These are phyloP conservation scores for Candida caryicola DNA, from an alignment of 805 yeast species.

Conservation along the genomic window DNA sequence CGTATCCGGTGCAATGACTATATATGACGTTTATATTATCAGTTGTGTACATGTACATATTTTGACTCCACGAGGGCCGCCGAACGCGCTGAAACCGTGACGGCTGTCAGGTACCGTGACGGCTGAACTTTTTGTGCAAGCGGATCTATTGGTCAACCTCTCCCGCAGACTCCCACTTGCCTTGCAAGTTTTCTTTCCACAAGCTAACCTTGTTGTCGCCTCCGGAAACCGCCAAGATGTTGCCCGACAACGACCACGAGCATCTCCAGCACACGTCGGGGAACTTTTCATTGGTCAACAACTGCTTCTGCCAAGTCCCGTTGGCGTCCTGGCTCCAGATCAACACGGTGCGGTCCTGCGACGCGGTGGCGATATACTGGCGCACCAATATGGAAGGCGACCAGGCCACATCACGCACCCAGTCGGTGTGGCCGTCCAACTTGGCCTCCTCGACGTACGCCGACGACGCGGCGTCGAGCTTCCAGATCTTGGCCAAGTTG, in stretches of 20 bases:
- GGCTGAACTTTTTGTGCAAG: too few relatives aligned
- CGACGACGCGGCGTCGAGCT: conserved; percentile 51
- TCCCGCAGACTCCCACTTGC: conserved; percentile 97
- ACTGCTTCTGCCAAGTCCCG: conserved; percentile 77
- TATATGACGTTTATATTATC: background rate
- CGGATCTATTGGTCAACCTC: conserved; percentile 76
- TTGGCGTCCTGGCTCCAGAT: conserved; percentile 87
- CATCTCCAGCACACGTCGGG: conserved; percentile 99
- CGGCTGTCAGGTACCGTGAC: too few relatives aligned
- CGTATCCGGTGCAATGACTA: too few relatives aligned
- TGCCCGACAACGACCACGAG: conserved; percentile 95
- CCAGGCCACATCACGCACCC: conserved; percentile 99
- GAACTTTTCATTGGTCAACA: conserved; percentile 74
- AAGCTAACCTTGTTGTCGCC: conserved; percentile 94
- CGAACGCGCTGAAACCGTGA: too few relatives aligned
- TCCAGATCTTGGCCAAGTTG: conserved; percentile 91
- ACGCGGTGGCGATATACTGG: conserved; percentile 91
- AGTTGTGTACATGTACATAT: background rate
- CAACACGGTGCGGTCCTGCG: conserved; percentile 92
- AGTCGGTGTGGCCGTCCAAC: conserved; percentile 88
- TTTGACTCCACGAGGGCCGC: too few relatives aligned
- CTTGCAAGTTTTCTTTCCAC: conserved; percentile 93
- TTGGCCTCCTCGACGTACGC: conserved; percentile 71
- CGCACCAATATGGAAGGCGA: conserved; percentile 85
- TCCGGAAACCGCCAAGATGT: conserved; percentile 90